These are phyloP conservation scores for Tulasnella sp. DNA, from an alignment of 768 basidiomycete species.

Conservation along the genomic window DNA sequence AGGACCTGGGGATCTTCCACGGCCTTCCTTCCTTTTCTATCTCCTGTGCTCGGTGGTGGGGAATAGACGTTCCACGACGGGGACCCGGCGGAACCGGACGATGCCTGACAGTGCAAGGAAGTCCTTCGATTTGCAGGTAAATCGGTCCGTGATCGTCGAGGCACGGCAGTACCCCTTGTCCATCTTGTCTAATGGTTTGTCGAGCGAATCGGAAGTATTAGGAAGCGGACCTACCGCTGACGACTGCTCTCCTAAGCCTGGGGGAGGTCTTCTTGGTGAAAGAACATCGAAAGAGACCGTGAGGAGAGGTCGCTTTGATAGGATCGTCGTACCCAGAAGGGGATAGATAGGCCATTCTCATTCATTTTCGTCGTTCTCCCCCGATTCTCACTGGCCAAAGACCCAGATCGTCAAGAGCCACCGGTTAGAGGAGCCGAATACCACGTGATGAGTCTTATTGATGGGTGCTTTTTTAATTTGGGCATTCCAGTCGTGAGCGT, in stretches of 20 bases:
- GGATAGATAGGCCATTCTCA: background rate
- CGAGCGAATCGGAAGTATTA: background rate
- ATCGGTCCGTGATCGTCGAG: conserved; percentile 13
- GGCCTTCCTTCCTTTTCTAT: conserved; percentile 7
- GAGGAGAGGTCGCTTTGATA: background rate
- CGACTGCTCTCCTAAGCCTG: conserved; percentile 2
- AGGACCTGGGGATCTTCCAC: background rate
- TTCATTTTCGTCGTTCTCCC: background rate
- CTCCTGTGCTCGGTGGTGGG: background rate
- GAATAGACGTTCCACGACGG: conserved; percentile 5
- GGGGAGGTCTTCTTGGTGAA: background rate
- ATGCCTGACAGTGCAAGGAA: background rate
- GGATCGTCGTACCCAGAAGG: background rate
- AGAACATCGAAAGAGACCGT: background rate
- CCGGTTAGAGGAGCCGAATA: background rate
- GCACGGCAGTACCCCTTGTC: background rate
- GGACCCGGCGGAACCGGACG: background rate
- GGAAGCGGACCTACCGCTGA: background rate
- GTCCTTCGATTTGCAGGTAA: background rate
- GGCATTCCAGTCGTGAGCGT: background rate
- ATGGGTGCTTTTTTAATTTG: background rate
- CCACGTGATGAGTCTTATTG: background rate
- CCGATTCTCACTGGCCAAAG: background rate
- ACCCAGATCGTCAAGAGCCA: conserved; percentile 9
- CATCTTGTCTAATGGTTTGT: background rate